Evolutionary conservation across 208 protist genomes (phyloP).

Genomic region (Acanthamoeba royreba): DNA sequence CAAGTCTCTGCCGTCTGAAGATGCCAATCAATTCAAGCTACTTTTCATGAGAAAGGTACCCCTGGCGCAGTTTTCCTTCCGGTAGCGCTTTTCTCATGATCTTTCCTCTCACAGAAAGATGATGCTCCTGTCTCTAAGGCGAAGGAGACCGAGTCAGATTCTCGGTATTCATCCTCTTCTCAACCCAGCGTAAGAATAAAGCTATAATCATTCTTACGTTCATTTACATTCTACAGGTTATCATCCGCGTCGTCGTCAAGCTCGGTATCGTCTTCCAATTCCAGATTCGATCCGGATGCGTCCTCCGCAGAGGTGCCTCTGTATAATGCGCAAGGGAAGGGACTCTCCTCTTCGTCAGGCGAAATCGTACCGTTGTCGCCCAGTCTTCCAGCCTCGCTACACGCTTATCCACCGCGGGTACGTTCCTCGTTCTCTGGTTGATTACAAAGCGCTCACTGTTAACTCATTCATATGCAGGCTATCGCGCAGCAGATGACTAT

Average conservation of each 20-base stretch:
- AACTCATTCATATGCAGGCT: neutral
- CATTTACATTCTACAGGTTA: neutral
- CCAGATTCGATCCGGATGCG: neutral
- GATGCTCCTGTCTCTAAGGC: neutral
- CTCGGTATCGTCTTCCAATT: no score
- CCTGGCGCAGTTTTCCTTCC: neutral
- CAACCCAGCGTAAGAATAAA: neutral
- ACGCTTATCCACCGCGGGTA: neutral
- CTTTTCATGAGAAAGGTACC: neutral
- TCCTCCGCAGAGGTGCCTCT: neutral
- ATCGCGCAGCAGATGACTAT: slow-evolving; percentile 8
- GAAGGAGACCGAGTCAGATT: neutral
- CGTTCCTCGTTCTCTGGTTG: neutral
- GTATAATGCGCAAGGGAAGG: neutral
- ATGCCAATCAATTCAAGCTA: slow-evolving; percentile 2
- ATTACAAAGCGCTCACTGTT: neutral
- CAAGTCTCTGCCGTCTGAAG: neutral
- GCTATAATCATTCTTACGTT: neutral
- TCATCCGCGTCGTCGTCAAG: neutral
- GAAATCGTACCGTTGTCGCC: neutral
- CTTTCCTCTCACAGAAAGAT: neutral
- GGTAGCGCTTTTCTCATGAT: no score
- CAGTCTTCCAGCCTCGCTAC: neutral
- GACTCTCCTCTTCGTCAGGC: neutral
- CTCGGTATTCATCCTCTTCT: neutral